Evolutionary conservation across 2,329 filamentous ascomycete genomes (phyloP), one percentile per base, ranked within the genome.

Genomic region (Hypomyces perniciosus): DNA sequence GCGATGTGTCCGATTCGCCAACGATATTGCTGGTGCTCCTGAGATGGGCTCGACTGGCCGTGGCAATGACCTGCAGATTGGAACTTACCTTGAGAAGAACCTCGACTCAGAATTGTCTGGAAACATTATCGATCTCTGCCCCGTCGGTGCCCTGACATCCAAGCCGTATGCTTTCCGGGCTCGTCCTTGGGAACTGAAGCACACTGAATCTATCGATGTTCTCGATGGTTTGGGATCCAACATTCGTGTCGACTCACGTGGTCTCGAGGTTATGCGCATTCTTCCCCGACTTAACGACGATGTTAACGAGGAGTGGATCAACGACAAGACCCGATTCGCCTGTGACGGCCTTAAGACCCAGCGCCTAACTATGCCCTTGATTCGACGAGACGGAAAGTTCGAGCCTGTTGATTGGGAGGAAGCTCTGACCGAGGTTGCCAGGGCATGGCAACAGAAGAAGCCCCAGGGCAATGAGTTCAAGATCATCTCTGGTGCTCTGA

Each of bases 251-350:
- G 93, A 99, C 72, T 86, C 90, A 52, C 84, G 93, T 64, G 93
- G 93, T 53, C 77, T 96, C 58, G 91, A 97, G 73, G 92, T 99
- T 46, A 96, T 99, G 91, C 86, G 93, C 62, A 80, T 99, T 54
- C 68, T 96, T 12, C 93, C 93, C 53, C 83, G 93, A 62, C 79
- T 99, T 55, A 99, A 99, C 68, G 93, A 99, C 67, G 91, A 97
- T 63, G 84, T 99, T 62, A 99, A 99, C 70, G 93, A 99, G 75
- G 93, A 99, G 72, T 99, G 93, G 93, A 97, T 99, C 70, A 93
- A 97, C 72, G 93, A 99, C 77, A 99, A 97, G 80, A 85, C 90
- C 38, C 84, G 93, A 58, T 99, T 97, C 68, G 92, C 93, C 39
- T 95, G 91, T 68, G 93, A 99, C 68, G 93, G 93, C 45, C 79